Percentiles rank a stretch among this genome's conserved stretches.
These are phyloP conservation scores for Tulasnella sp. DNA, from an alignment of 768 basidiomycete genomes.

Conservation along the genomic window DNA sequence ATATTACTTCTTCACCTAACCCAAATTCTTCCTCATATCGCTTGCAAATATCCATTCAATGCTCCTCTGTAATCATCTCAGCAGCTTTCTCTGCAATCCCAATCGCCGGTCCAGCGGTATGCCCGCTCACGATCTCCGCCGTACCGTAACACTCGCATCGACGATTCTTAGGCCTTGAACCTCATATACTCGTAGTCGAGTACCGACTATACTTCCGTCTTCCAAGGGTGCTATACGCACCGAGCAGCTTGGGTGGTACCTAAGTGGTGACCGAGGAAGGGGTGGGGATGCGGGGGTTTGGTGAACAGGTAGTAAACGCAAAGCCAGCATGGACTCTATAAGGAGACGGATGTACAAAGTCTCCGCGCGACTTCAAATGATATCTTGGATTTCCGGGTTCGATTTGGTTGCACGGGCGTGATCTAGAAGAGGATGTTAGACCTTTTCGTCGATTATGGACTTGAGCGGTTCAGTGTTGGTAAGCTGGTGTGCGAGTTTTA, in stretches of 20 bases:
- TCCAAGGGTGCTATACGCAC: slow-evolving; percentile 40
- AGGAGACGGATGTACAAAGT: slow-evolving; percentile 41
- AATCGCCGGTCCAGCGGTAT: slow-evolving; percentile 20
- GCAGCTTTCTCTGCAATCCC: slow-evolving; percentile 30
- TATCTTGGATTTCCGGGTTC: slow-evolving; percentile 38
- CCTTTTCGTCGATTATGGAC: slow-evolving; percentile 37
- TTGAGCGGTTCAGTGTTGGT: slow-evolving; percentile 27
- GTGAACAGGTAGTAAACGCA: too few species aligned
- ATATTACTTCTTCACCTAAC: too few species aligned
- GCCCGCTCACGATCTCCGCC: slow-evolving; percentile 37
- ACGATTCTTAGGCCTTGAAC: slow-evolving; percentile 43
- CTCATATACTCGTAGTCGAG: slow-evolving; percentile 45
- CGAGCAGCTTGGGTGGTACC: slow-evolving; percentile 39
- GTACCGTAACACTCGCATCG: slow-evolving; percentile 48
- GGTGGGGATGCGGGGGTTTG: background rate
- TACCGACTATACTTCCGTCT: slow-evolving; percentile 45
- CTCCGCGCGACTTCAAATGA: slow-evolving; percentile 38
- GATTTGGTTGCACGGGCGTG: slow-evolving; percentile 37
- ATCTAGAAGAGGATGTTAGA: slow-evolving; percentile 43
- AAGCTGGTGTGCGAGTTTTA: background rate
- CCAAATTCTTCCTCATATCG: too few species aligned
- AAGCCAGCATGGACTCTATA: too few species aligned
- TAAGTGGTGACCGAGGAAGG: background rate
- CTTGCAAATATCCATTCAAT: too few species aligned
- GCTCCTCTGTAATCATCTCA: slow-evolving; percentile 29